Conservation (phyloP, 306 rosid genomes). For the Trifolium pratense region DNA sequence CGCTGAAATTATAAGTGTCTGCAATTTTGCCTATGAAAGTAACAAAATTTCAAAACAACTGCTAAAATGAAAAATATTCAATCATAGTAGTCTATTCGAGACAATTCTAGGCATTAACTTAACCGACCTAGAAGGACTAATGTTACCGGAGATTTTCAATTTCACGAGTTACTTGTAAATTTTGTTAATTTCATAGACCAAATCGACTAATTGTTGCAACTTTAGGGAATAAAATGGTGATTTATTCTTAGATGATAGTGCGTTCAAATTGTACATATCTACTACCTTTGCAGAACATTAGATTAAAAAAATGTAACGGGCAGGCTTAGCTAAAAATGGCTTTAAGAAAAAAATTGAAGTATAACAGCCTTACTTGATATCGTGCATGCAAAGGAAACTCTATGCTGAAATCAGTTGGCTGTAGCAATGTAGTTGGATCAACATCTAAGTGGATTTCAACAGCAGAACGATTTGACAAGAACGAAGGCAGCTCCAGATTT, state of each 20-base stretch:
- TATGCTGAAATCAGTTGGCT: constrained; percentile 44
- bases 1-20: neutral
- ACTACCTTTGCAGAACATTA: neutral
- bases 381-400: constrained; percentile 84
- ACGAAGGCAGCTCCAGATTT: constrained; percentile 83
- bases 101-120: neutral
- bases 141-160: neutral
- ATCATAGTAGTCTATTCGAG: neutral
- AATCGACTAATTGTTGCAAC: neutral
- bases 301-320: constrained; percentile 18
- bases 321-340: neutral
- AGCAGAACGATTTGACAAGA: constrained; percentile 77
- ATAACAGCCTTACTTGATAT: constrained; percentile 66
- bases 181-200: neutral
- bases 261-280: neutral
- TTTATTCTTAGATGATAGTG: neutral
- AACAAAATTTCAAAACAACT: neutral
- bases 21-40: neutral
- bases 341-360: neutral
- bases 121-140: neutral
- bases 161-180: neutral
- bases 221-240: neutral
- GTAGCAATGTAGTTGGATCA: constrained; percentile 45
- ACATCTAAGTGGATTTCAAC: constrained; percentile 75
- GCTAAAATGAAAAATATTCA: neutral